Evolutionary conservation across 192 early-diverging fungal species (phyloP), one percentile per base, ranked within the genome.

Genomic region (Rhizoclosmatium globosum): DNA sequence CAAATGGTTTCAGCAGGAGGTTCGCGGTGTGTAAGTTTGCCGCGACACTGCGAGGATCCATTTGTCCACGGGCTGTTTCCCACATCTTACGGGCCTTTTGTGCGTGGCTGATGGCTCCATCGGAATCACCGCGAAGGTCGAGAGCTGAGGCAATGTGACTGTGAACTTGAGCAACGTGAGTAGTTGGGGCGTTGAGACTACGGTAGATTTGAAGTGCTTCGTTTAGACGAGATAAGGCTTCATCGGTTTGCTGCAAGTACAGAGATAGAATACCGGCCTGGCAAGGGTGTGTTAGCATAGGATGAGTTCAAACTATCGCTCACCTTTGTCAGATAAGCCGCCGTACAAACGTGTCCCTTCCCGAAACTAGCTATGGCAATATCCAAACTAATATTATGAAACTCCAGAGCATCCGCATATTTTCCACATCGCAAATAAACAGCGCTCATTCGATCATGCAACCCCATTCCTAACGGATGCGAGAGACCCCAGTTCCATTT

Each of bases 301-400:
- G 47, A 11, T 68, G 2, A 47, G 19, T 31, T n/a, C n/a, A 2
- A 19, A 39, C 41, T 31, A 13, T 43, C 59, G n/a, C 73, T 2
- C 61, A 87, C 87, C 79, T 82, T 76, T 4, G 82, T 74, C 41
- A 87, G 66, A 76, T 89, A 87, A 4, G 84, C 85, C 4, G 84
- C 87, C 44, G 87, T 89, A 17, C 83, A 76, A 4, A 76, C 38
- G 60, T 89, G 87, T 31, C 71, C 84, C 78, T 86, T 85, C 4
- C 87, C 87, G 13, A 89, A 67, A 11, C 73, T 61, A 21, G 80
- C 65, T 3, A 83, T 47, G 23, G 83, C 84, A 78, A 85, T 81
- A 15, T 78, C 78, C 74, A 89, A 43, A 68, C 79, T 80, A 11
- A 38, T 62, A n/a, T 50, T 58, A 68, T 87, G 85, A 53, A 76